Base-by-base conservation (phyloP, 2,329 filamentous ascomycete species). In the Alternaria hordeiaustralica region DNA sequence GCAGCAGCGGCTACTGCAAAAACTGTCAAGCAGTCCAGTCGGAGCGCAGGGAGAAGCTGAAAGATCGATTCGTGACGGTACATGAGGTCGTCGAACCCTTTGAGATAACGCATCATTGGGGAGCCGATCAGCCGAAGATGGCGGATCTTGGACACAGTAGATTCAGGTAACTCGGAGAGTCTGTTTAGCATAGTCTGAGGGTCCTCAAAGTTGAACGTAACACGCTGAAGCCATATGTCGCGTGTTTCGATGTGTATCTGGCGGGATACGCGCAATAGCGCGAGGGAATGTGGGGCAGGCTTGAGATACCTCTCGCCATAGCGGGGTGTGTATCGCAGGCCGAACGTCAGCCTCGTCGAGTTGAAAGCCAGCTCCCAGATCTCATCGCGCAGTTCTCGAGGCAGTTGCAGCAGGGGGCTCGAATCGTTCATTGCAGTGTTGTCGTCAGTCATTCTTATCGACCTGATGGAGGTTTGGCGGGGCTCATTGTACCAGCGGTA, bases 51-150 rank as follows among this genome's bases (percentile, higher is more conserved):
- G 12, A 67, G 58, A 12, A 67, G 60, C 20, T 67, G 65, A 21
- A 67, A 65, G 21, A 67, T 59, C 15, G 65, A 67, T 21, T 65
- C 65, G 20, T 65, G 62, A 18, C 65, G 58, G 33, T 67, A 67
- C 62, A 65, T 65, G 36, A 67, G 49, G 26, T 67, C 65, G 51
- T 67, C 65, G 49, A 65, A 65, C 12, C 65, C 62, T 41, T 67
- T 63, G 53, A 67, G 65, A 44, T 65, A 65, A 20, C 63, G 65
- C 65, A 67, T 67, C 65, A 67, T 65, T 5, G 63, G 59, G 8
- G 59, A 65, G 47, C 65, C 65, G 26, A 55, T 49, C 6, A 67
- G 56, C 13, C 65, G 62, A 23, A 67, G 20, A 46, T 67, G 62
- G 36, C 65, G 59, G n/a, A 67, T 67, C 9, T 49, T 67, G n/a